Conservation (phyloP, 139 green algal species). For the Chlamydomonas asymmetrica region DNA sequence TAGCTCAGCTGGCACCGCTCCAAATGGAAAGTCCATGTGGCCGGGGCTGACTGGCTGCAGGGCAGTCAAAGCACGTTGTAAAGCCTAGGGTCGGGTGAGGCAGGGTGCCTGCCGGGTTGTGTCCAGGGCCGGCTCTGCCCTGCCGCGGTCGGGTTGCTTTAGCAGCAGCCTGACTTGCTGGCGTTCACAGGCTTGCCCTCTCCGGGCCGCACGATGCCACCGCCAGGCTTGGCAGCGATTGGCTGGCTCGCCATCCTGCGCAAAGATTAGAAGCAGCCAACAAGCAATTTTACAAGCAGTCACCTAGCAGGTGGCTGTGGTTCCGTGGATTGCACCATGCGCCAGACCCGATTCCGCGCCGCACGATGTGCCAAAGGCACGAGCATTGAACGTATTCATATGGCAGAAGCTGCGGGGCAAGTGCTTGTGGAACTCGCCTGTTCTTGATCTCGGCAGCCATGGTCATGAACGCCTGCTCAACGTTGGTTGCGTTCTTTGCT, state of each 20-base stretch:
- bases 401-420: not conserved
- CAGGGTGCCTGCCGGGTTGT: too few relatives aligned
- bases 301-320: too few relatives aligned
- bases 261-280: not conserved
- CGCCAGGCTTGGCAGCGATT: constrained; percentile 61
- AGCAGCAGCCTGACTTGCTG: constrained; percentile 87
- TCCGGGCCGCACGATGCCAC: constrained; percentile 70
- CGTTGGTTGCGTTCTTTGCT: constrained; percentile 98
- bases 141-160: constrained; percentile 24
- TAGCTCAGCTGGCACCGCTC: too few relatives aligned
- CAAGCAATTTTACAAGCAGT: not conserved
- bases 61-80: too few relatives aligned
- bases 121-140: not conserved
- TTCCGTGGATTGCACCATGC: too few relatives aligned
- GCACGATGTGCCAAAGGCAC: not conserved
- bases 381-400: not conserved
- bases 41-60: too few relatives aligned
- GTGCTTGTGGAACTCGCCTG: constrained; percentile 31
- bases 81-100: too few relatives aligned
- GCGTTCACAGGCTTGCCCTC: constrained; percentile 77
- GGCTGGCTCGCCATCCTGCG: constrained; percentile 88
- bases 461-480: constrained; percentile 99
- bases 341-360: not conserved
- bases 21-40: too few relatives aligned
- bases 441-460: constrained; percentile 99